Evolutionary conservation across 805 yeast species (phyloP), one percentile per base, ranked within the genome.

Genomic region (Zygosaccharomyces lentus): DNA sequence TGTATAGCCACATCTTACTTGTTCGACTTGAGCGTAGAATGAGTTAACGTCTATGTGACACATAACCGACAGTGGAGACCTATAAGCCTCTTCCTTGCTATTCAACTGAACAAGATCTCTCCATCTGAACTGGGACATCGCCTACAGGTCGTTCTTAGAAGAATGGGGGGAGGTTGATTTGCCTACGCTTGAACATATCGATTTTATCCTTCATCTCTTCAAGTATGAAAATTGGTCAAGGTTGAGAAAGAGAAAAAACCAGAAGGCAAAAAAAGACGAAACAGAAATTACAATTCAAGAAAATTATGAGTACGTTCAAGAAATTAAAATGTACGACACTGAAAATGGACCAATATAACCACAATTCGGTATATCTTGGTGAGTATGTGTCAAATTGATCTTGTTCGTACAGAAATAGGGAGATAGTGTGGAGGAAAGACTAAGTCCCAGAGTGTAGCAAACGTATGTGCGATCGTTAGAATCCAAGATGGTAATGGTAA

Each of bases 381-480:
- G 91, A 84, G 91, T 84, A 84, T 71, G 66, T 65, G 74, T 78
- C 83, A 69, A 41, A 9, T 75, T 54, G 53, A 67, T 84, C 88
- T 87, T 71, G 95, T 84, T 87, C 83, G 89, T 89, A 72, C 84
- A 80, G 80, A 82, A 86, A 86, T 85, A 83, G 95, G 90, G 82
- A 77, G 82, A 78, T 76, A 76, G 76, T 80, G 83, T 70, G 66
- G 81, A 53, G 55, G 39, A 52, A 52, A 48, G 62, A 80, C 76
- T 73, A 73, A 78, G 82, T 83, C 80, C 89, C 93, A 84, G 93
- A 84, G 91, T 86, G 95, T 85, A 80, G 83, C 90, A 85, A 86
- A 56, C 58, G 50, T 50, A 13, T 19, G n/a, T 38, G 34, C 17
- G 9, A 26, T 16, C 16, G 17, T n/a, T 10, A 38, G 13, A 10